Evolutionary conservation across 164 flowering plant species (phyloP), one percentile per base, ranked within the genome.

Genomic region (Taxillus chinensis): DNA sequence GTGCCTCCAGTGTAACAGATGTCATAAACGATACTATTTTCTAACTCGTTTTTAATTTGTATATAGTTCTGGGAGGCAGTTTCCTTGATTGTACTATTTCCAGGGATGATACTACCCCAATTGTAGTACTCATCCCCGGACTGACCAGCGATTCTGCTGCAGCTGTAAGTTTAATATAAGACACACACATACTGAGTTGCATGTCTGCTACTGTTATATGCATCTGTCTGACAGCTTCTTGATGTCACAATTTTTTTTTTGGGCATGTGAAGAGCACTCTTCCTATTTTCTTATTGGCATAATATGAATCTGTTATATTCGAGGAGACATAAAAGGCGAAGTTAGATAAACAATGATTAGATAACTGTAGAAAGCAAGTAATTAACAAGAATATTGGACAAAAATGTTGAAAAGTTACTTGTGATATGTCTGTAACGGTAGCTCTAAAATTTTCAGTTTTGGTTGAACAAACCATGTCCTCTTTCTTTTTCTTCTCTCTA

Each of bases 121-220:
- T 89, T 73, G 79, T 83, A 66, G 67, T 90, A 41, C 86, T 93
- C 63, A 67, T 93, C 67, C 99, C 97, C 54, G 99, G 99, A 48
- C 65, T 93, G 67, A 86, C 91, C 37, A 90, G 99, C 62, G 99
- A 93, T 73, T 93, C 99, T 62, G 54, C 70, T 60, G 77, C 96
- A 62, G 60, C 87, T 61, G 98, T 93, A 79, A 81, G 92, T 72
- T 57, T 7, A 17, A 8, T n/a, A 2, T 51, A 45, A 17, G 0
- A 53, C 15, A 53, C 15, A 53, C 13, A 17, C 37, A 53, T 53
- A 53, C 7, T 27, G 27, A 27, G 27, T 27, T 27, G 27, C 27
- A 53, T 53, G 8, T 43, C 56, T 8, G 56, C 2, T 53, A n/a
- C 56, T 14, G 56, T 17, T 14, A n/a, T 53, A 7, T 53, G 7